These are phyloP conservation scores for Termitomyces sp. DNA, from an alignment of 768 basidiomycete species.

Conservation along the genomic window DNA sequence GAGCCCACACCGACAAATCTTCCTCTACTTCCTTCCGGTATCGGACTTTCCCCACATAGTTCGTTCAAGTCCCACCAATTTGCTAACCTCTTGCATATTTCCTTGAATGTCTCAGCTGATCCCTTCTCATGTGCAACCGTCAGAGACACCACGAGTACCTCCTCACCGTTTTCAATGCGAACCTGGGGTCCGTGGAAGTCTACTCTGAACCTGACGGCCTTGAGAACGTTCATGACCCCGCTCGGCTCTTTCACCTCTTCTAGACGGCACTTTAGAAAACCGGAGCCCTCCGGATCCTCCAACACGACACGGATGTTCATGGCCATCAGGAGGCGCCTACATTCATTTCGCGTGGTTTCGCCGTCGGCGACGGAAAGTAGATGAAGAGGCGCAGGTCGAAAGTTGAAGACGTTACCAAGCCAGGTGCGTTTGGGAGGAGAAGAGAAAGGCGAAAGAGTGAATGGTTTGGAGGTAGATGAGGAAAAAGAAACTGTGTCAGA, in stretches of 20 bases:
- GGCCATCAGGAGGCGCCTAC: constrained; percentile 63
- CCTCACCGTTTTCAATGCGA: constrained; percentile 34
- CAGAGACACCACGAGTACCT: constrained; percentile 44
- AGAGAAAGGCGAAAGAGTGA: constrained; percentile 30
- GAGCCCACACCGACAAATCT: background rate
- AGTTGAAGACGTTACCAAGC: constrained; percentile 86
- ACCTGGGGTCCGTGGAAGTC: constrained; percentile 50
- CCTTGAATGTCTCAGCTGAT: constrained; percentile 75
- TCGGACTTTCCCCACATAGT: background rate
- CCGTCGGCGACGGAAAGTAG: constrained; percentile 56
- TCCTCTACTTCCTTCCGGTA: background rate
- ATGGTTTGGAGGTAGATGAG: constrained; percentile 31
- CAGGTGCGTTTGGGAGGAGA: constrained; percentile 61
- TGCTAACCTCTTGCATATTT: constrained; percentile 60
- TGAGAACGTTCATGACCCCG: constrained; percentile 49
- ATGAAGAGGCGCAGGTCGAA: constrained; percentile 59
- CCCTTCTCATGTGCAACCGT: constrained; percentile 83
- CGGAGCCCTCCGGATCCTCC: constrained; percentile 56
- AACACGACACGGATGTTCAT: constrained; percentile 67
- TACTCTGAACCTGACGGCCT: constrained; percentile 78
- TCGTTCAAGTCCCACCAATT: constrained; percentile 66
- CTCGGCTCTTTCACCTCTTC: constrained; percentile 59
- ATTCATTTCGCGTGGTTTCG: constrained; percentile 66
- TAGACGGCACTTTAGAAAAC: constrained; percentile 71
- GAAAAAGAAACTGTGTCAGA: constrained; percentile 37